Conservation (phyloP, 192 early-diverging fungal genomes). For the Gryganskiella cystojenkinii region DNA sequence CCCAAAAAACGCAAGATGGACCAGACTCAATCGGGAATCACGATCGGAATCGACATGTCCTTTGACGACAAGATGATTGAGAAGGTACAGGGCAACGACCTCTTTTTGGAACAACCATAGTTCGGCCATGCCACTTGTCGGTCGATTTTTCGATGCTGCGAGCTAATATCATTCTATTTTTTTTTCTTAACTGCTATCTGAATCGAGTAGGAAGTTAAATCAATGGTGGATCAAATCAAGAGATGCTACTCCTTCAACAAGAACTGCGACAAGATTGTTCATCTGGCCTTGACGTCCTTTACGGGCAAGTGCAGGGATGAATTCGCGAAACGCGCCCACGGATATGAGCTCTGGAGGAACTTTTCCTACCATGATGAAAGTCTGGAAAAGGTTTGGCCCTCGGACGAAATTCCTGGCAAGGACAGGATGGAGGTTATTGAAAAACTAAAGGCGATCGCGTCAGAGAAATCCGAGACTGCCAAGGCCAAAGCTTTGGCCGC, state of each 20-base stretch:
- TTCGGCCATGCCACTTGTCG: too few relatives aligned
- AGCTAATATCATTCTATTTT: too few relatives aligned
- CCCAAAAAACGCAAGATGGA: constrained; percentile 58
- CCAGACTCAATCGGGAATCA: constrained; percentile 61
- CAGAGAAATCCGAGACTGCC: constrained; percentile 31
- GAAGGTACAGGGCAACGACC: constrained; percentile 56
- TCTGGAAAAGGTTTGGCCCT: constrained; percentile 46
- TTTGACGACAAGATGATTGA: constrained; percentile 84
- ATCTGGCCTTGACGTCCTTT: constrained; percentile 71
- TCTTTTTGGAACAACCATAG: not conserved
- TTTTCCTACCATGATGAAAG: constrained; percentile 48
- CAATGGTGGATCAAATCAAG: constrained; percentile 75
- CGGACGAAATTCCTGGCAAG: constrained; percentile 45
- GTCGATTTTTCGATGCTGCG: too few relatives aligned
- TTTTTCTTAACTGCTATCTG: too few relatives aligned
- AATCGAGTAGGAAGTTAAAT: constrained; percentile 72
- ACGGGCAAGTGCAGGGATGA: constrained; percentile 58
- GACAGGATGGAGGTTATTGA: constrained; percentile 53
- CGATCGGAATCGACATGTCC: constrained; percentile 81
- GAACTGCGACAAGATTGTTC: constrained; percentile 57
- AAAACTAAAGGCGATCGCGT: constrained; percentile 13
- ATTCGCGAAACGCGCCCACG: constrained; percentile 56
- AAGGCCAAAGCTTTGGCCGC: constrained; percentile 35
- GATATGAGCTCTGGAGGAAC: constrained; percentile 65
- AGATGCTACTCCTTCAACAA: constrained; percentile 83